A percentile compares a stretch with the other conserved stretches of the same genome.
These are phyloP conservation scores for Fusarium brachygibbosum DNA, from an alignment of 2,329 filamentous ascomycete species.

Conservation along the genomic window DNA sequence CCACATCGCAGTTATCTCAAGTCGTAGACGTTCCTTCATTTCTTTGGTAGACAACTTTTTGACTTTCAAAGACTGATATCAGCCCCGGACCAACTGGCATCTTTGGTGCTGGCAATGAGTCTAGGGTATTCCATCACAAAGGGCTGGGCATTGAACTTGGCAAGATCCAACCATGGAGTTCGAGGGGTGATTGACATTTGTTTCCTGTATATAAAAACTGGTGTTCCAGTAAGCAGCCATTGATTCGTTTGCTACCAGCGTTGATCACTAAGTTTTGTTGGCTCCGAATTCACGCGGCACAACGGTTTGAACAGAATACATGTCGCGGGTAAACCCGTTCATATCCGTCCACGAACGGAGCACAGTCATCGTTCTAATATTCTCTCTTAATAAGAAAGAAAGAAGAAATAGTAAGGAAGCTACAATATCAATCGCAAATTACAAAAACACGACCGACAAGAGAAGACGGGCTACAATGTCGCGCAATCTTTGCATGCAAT, in stretches of 20 bases:
- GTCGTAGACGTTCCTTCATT: neutral
- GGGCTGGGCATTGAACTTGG: too few species aligned
- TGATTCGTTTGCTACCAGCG: fast-evolving
- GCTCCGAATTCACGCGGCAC: neutral
- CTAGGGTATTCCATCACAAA: conserved; percentile 9
- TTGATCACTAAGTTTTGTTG: neutral
- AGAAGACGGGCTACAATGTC: neutral
- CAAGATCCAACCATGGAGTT: neutral
- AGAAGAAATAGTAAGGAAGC: neutral
- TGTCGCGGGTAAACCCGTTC: neutral
- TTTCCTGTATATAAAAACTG: neutral
- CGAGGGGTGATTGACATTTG: too few species aligned
- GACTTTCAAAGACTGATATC: conserved; percentile 14
- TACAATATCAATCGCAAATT: neutral
- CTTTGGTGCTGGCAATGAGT: neutral
- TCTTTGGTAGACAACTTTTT: neutral
- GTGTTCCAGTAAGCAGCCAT: neutral
- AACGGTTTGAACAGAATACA: neutral
- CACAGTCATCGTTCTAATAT: too few species aligned
- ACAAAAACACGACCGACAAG: neutral
- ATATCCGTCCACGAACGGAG: fast-evolving
- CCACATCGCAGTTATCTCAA: neutral
- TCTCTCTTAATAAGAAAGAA: neutral
- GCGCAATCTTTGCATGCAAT: too few species aligned
- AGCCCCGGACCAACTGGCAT: conserved; percentile 18